These are phyloP conservation scores for Sophora flavescens DNA, from an alignment of 306 rosid species.

Conservation along the genomic window DNA sequence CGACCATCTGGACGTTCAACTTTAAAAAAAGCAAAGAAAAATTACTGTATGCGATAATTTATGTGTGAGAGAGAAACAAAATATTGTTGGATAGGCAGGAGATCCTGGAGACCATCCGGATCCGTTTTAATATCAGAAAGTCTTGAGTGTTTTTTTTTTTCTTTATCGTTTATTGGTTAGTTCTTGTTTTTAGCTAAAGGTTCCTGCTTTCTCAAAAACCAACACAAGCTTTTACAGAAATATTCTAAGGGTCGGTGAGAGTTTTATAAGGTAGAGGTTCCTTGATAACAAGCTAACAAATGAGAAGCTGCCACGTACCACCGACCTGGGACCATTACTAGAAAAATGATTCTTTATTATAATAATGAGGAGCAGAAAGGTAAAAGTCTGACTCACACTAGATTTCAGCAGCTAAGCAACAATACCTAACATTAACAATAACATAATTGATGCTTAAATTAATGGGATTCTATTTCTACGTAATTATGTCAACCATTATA, in stretches of 20 bases:
- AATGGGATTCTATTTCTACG: constrained; percentile 5
- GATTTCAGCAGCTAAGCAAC: not conserved
- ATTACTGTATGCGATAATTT: too few relatives aligned
- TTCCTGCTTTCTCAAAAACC: constrained; percentile 39
- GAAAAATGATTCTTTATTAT: constrained; percentile 32
- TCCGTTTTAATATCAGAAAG: not conserved
- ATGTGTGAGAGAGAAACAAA: too few relatives aligned
- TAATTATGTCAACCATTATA: constrained; percentile 21
- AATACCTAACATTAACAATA: constrained; percentile 15
- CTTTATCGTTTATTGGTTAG: not conserved
- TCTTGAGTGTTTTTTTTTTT: not conserved
- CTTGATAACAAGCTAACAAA: constrained; percentile 6
- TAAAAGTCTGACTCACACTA: constrained; percentile 29
- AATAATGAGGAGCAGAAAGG: constrained; percentile 18
- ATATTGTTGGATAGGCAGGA: too few relatives aligned
- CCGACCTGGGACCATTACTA: constrained; percentile 57
- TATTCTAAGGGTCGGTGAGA: constrained; percentile 44
- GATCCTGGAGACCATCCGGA: too few relatives aligned
- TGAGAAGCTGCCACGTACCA: constrained; percentile 51
- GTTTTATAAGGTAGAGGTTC: constrained; percentile 44
- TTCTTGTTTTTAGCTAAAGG: constrained; percentile 24
- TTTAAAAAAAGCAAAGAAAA: too few relatives aligned
- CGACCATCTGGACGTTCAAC: too few relatives aligned
- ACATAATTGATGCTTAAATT: constrained; percentile 17
- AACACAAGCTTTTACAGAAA: constrained; percentile 35